phyloP scores from a whole-genome alignment of 495 filamentous ascomycete species.

The Chaetomium fimeti region DNA sequence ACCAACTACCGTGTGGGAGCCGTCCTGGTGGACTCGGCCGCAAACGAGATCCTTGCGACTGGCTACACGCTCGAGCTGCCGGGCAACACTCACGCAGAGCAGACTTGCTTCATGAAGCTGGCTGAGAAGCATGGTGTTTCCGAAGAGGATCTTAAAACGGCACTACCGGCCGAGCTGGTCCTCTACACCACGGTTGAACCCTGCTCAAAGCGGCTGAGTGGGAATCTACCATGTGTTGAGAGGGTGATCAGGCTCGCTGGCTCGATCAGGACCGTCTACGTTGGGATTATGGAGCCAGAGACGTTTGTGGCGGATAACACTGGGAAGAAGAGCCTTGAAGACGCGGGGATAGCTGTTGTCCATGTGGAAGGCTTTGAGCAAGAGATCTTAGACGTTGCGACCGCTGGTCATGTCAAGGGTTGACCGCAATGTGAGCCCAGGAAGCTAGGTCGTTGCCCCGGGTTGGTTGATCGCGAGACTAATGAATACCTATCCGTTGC shows the following conservation, averaged over 20 bases:
- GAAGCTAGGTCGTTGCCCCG: background rate
- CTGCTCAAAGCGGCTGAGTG: conserved; percentile 75
- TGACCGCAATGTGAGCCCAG: conserved; percentile 11
- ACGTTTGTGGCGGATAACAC: conserved; percentile 82
- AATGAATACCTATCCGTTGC: background rate
- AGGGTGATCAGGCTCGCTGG: conserved; percentile 67
- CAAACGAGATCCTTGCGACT: conserved; percentile 68
- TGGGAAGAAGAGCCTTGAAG: conserved; percentile 65
- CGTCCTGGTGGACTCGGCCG: conserved; percentile 60
- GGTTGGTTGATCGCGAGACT: background rate
- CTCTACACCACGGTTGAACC: conserved; percentile 97
- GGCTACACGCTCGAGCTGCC: conserved; percentile 88
- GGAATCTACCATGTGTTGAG: conserved; percentile 79
- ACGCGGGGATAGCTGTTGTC: conserved; percentile 71
- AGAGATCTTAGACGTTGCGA: conserved; percentile 77
- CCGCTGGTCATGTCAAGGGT: conserved; percentile 62
- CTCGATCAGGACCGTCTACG: conserved; percentile 72
- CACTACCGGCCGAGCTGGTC: conserved; percentile 56
- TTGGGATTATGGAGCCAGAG: conserved; percentile 84
- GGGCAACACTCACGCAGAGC: conserved; percentile 95
- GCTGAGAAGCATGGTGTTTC: conserved; percentile 48
- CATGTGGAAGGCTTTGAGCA: conserved; percentile 73
- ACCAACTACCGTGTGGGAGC: conserved; percentile 95
- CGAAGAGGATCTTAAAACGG: conserved; percentile 56
- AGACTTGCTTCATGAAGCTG: conserved; percentile 81